These are phyloP conservation scores for Crithidia bombi DNA, from an alignment of 208 protist genomes.

Conservation along the genomic window DNA sequence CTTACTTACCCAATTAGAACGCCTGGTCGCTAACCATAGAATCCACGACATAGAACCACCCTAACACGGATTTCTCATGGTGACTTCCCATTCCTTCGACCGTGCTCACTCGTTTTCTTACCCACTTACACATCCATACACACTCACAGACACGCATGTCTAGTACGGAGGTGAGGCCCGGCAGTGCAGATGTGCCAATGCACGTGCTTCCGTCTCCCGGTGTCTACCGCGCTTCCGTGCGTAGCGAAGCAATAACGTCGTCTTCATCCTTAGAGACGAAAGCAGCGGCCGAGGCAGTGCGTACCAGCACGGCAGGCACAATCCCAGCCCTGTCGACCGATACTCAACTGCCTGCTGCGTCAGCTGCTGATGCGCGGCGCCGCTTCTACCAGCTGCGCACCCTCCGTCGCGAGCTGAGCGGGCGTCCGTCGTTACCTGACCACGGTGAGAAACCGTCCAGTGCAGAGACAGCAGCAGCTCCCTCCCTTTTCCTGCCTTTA, in stretches of 20 bases:
- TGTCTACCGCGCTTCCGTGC: neutral
- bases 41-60: neutral
- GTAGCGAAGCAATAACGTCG: neutral
- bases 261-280: neutral
- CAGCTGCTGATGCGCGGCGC: conserved; percentile 1
- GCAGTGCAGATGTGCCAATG: neutral
- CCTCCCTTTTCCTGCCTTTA: neutral
- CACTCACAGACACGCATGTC: neutral
- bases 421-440: conserved; percentile 3
- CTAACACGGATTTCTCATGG: neutral
- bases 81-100: no score
- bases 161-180: neutral
- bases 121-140: no score
- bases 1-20: no score
- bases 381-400: conserved; percentile 31
- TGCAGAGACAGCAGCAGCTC: neutral
- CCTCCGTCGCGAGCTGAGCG: conserved; percentile 28
- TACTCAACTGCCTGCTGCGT: neutral
- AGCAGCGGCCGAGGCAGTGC: neutral
- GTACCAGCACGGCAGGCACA: neutral
- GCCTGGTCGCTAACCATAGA: no score
- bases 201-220: neutral
- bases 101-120: no score
- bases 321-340: neutral
- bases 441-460: neutral